phyloP scores from a whole-genome alignment of 2,329 filamentous ascomycete genomes.

The Zasmidium citrigriseum region DNA sequence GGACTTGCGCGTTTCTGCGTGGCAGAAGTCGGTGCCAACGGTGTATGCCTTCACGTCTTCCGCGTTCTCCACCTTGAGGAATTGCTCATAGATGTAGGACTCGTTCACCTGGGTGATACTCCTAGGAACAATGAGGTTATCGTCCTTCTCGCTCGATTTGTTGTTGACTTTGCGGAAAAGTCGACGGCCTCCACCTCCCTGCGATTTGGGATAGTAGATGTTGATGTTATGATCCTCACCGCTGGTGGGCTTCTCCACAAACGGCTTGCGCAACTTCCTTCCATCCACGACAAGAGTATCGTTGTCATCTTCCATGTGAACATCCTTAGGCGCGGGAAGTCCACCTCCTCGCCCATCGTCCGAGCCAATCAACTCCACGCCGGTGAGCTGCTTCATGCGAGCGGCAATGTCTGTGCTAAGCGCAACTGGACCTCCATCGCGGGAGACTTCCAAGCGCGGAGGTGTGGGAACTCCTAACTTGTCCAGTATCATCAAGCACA shows the following conservation, averaged over 20 bases:
- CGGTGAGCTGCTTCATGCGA: conserved; percentile 77
- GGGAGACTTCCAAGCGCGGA: conserved; percentile 82
- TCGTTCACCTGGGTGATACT: conserved; percentile 77
- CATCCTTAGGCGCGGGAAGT: conserved; percentile 59
- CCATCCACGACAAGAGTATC: conserved; percentile 90
- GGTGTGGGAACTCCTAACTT: conserved; percentile 88
- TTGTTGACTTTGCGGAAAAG: conserved; percentile 97
- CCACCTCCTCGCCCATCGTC: conserved; percentile 67
- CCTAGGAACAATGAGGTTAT: conserved; percentile 72
- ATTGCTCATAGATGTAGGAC: conserved; percentile 97
- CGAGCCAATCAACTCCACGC: conserved; percentile 71
- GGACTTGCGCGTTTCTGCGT: conserved; percentile 95
- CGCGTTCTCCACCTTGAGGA: conserved; percentile 92
- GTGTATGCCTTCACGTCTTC: conserved; percentile 99
- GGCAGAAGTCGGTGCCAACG: conserved; percentile 88
- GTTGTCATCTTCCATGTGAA: conserved; percentile 86
- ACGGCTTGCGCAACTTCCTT: conserved; percentile 78
- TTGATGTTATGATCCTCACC: conserved; percentile 99
- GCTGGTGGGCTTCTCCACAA: conserved; percentile 97
- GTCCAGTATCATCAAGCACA: conserved; percentile 86
- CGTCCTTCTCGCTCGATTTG: conserved; percentile 94
- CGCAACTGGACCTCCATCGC: conserved; percentile 83
- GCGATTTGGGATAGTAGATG: conserved; percentile 89
- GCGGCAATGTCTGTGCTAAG: conserved; percentile 77
- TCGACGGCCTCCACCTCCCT: conserved; percentile 84